Conservation (phyloP, 257 asterid genomes). For the Fraxinus quadrangulata region DNA sequence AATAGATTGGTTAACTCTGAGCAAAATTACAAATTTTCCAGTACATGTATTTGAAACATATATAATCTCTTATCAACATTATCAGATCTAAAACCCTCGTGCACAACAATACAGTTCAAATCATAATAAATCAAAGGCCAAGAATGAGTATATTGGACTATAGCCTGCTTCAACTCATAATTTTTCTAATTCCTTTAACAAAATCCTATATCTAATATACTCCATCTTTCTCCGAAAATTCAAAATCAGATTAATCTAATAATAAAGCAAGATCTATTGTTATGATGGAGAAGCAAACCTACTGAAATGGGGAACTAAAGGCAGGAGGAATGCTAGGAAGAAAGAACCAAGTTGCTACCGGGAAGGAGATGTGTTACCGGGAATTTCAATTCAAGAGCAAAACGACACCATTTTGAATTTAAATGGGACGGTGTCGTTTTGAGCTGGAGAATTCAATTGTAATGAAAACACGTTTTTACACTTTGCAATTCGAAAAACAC, state of each 20-base stretch:
- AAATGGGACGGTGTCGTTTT: too few relatives aligned
- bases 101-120: neutral
- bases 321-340: too few relatives aligned
- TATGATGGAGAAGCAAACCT: too few relatives aligned
- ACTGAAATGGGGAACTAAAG: too few relatives aligned
- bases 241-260: neutral
- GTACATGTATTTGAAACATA: neutral
- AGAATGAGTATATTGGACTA: too few relatives aligned
- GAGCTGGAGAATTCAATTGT: too few relatives aligned
- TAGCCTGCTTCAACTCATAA: neutral
- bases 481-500: too few relatives aligned
- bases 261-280: neutral
- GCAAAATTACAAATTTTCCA: neutral
- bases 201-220: neutral
- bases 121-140: neutral
- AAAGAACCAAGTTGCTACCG: too few relatives aligned
- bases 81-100: neutral
- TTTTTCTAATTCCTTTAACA: neutral
- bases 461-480: too few relatives aligned
- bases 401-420: too few relatives aligned
- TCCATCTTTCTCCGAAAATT: neutral
- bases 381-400: too few relatives aligned
- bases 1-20: neutral
- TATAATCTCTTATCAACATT: neutral
- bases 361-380: too few relatives aligned